phyloP scores from a whole-genome alignment of 2,329 filamentous ascomycete species.

The Akanthomyces dipterigenus region DNA sequence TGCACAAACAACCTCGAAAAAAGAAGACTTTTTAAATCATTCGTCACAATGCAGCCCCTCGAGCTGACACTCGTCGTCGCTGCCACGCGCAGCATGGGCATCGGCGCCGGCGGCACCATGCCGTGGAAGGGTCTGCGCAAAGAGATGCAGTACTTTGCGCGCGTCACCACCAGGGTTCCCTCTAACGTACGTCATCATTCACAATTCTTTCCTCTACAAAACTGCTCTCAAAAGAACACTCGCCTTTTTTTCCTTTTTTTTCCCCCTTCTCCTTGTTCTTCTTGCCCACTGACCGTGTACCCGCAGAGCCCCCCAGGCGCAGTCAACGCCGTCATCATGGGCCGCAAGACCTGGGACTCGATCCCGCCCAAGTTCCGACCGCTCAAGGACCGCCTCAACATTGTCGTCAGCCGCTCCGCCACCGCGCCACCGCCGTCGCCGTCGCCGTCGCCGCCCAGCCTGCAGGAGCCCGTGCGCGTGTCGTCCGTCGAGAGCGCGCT shows the following conservation, averaged over 20 bases:
- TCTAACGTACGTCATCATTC: conserved; percentile 26
- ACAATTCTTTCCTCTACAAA: neutral
- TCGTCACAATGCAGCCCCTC: conserved; percentile 28
- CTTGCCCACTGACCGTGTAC: no score
- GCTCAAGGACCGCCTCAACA: conserved; percentile 71
- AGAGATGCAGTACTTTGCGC: conserved; percentile 93
- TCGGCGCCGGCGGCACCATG: conserved; percentile 69
- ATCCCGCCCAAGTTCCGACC: conserved; percentile 76
- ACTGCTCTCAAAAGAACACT: no score
- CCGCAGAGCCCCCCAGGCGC: conserved; percentile 26
- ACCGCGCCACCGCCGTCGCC: conserved; percentile 15
- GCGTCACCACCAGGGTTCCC: conserved; percentile 68
- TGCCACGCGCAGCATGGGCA: conserved; percentile 85
- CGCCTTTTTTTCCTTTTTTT: no score
- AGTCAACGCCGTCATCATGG: conserved; percentile 85
- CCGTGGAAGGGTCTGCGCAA: conserved; percentile 85
- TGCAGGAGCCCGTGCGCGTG: conserved; percentile 47
- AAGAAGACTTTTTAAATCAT: neutral
- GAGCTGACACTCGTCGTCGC: conserved; percentile 89
- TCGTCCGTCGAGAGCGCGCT: conserved; percentile 54
- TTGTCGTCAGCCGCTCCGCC: conserved; percentile 63
- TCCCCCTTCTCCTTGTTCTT: no score
- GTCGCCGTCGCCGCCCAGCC: conserved; percentile 11
- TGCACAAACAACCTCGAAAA: neutral
- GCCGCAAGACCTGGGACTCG: conserved; percentile 91